These are phyloP conservation scores for Sclerospora graminicola DNA, from an alignment of 352 stramenopile genomes.

Conservation along the genomic window DNA sequence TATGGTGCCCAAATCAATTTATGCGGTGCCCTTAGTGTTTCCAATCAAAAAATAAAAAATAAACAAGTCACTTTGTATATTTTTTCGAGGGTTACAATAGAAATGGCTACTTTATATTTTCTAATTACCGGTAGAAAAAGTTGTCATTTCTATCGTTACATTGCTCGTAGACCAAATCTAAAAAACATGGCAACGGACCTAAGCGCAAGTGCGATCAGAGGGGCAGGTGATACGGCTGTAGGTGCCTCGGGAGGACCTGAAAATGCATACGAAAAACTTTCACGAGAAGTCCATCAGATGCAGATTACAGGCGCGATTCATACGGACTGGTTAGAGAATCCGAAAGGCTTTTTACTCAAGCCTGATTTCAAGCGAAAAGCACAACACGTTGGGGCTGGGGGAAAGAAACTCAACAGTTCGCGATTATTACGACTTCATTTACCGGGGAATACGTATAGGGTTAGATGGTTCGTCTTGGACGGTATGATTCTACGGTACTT, in stretches of 20 bases:
- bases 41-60: too few relatives aligned
- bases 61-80: too few relatives aligned
- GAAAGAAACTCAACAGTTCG: slow-evolving; percentile 82
- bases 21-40: too few relatives aligned
- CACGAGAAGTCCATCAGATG: slow-evolving; percentile 84
- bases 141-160: too few relatives aligned
- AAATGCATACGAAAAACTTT: slow-evolving; percentile 86
- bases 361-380: slow-evolving; percentile 84
- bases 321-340: slow-evolving; percentile 85
- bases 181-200: slow-evolving; percentile 39
- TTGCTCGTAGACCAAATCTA: too few relatives aligned
- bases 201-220: slow-evolving; percentile 36
- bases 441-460: slow-evolving; percentile 68
- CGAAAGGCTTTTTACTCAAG: slow-evolving; percentile 81
- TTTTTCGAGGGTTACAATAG: too few relatives aligned
- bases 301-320: slow-evolving; percentile 84
- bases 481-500: slow-evolving; percentile 86
- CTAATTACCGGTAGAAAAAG: too few relatives aligned
- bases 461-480: slow-evolving; percentile 83
- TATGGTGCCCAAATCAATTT: too few relatives aligned
- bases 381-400: slow-evolving; percentile 74
- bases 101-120: too few relatives aligned
- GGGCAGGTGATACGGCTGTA: slow-evolving; percentile 9
- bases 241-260: slow-evolving; percentile 30
- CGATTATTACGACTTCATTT: slow-evolving; percentile 65